Evolutionary conservation across 1,139 yeast genomes (phyloP), one percentile per base, ranked within the genome.

Genomic region (Taiozyma sp.): DNA sequence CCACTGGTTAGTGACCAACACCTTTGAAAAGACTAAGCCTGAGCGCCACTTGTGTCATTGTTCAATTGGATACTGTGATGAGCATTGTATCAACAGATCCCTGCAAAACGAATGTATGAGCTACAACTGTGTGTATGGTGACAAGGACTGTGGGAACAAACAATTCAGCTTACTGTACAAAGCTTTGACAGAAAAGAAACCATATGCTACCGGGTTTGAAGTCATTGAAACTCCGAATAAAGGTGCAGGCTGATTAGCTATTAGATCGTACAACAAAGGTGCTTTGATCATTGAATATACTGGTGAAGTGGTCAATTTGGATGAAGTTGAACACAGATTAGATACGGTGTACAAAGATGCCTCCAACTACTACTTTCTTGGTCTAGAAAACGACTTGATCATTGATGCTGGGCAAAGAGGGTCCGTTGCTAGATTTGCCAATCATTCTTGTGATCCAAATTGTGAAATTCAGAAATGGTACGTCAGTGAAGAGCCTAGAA

Each of bases 371-470:
- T 71, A 70, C 53, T 68, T 71, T 51, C 54, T 73, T 13, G 66
- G 70, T 40, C 56, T 73, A 23, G 75, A 71, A 34, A 62, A 66
- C 43, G 72, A 73, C 4, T 56, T 64, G 30, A 69, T 70, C 6
- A 71, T 74, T 48, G 78, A 74, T 56, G 65, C 71, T 22, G 72
- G 73, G 12, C 59, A 56, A 30, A 60, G 69, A 32, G 78, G 78
- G 2, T 71, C 76, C 0, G 70, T 68, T 4, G 76, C 78, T 1
- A 57, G 76, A 44, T 74, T 71, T 58, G 75, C 70, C 8, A 74
- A 73, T 54, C 78, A 74, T 51, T 72, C 77, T 1, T 74, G 78
- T 58, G 58, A 63, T 44, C 76, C 78, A 38, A 73, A 73, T 52
- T 60, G 70, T 27, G 70, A 66, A 47, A 71, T 74, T 70, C 74